Conservation (phyloP, 2,329 filamentous ascomycete genomes). For the Alternaria conjuncta region DNA sequence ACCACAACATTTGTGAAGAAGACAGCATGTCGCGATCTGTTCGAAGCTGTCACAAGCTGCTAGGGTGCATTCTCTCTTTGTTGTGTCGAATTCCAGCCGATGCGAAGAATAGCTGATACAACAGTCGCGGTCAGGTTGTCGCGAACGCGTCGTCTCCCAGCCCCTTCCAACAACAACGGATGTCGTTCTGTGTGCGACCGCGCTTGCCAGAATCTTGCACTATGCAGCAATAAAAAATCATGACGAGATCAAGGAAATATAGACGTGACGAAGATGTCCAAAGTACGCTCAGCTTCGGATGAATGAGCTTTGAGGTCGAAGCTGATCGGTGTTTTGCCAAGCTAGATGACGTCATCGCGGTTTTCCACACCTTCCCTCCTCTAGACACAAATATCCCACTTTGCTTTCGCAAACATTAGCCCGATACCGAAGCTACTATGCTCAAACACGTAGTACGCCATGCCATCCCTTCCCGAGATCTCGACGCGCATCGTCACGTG, state of each 20-base stretch:
- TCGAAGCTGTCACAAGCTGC: not conserved
- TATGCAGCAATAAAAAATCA: not conserved
- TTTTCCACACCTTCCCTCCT: not conserved
- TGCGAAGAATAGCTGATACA: not conserved
- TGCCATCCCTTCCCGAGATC: not conserved
- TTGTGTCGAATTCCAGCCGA: not conserved
- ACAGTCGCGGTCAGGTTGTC: not conserved
- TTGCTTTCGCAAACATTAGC: not conserved
- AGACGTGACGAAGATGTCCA: not conserved
- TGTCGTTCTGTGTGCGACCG: not conserved
- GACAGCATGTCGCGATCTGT: not conserved
- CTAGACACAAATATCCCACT: not conserved
- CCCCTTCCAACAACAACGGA: not conserved
- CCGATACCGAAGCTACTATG: not conserved
- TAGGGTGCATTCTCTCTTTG: not conserved
- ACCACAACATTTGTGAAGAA: not conserved
- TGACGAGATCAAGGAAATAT: not conserved
- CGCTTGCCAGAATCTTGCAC: not conserved
- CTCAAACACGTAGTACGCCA: not conserved
- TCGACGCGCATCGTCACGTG: not conserved
- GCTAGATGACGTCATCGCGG: not conserved
- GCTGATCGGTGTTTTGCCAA: not conserved
- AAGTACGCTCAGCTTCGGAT: not conserved
- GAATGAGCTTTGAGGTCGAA: not conserved
- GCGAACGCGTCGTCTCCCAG: not conserved